These are phyloP conservation scores for Fusarium globosum DNA, from an alignment of 2,329 filamentous ascomycete genomes.

Conservation along the genomic window DNA sequence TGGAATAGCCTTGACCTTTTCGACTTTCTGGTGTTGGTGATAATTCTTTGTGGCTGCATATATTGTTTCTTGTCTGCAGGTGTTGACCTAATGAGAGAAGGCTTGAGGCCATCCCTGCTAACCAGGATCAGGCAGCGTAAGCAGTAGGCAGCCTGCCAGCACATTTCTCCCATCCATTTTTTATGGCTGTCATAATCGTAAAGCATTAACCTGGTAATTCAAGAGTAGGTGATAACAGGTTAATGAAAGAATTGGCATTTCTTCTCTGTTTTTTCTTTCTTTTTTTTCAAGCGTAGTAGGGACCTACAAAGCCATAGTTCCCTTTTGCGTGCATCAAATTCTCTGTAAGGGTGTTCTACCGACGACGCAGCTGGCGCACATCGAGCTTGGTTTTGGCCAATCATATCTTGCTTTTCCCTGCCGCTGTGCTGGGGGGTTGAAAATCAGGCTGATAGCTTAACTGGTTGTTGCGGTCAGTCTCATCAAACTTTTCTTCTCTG, in stretches of 20 bases:
- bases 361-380: too few relatives aligned
- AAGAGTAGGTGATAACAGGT: not conserved
- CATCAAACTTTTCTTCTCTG: accelerated
- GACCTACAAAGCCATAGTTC: too few relatives aligned
- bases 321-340: too few relatives aligned
- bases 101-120: not conserved
- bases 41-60: not conserved
- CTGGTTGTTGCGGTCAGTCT: accelerated
- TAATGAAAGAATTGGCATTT: accelerated
- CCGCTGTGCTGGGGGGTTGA: not conserved
- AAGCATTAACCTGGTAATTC: not conserved
- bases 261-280: too few relatives aligned
- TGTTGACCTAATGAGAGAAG: not conserved
- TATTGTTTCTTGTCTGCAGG: not conserved
- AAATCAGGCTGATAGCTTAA: not conserved
- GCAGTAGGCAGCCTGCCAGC: accelerated
- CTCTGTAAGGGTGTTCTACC: too few relatives aligned
- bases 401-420: accelerated
- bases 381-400: not conserved
- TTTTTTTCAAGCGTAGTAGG: too few relatives aligned
- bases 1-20: accelerated
- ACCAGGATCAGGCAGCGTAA: not conserved
- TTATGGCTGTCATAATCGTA: not conserved
- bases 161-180: not conserved
- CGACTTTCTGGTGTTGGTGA: not conserved